Base-by-base conservation (phyloP, 371 early-diverging fungal species). In the Sanchytrium tribonematis region DNA sequence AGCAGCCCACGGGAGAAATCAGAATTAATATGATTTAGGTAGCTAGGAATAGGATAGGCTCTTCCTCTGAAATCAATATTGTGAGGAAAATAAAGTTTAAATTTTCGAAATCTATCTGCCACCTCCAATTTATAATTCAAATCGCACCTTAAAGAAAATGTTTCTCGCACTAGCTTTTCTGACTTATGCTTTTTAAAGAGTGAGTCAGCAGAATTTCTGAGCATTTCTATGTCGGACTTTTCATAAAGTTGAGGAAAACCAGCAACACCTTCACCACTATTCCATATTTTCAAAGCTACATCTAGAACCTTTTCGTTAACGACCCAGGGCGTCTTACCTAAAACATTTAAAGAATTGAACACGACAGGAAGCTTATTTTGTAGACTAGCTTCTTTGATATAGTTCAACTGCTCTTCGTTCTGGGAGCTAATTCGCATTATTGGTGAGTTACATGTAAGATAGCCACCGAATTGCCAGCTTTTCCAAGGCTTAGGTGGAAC, bases 61-160 rank as follows among this genome's bases (percentile, higher is more conserved):
- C 97, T 87, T 29, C 97, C 97, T 71, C 97, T 85, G 83, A 97
- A 97, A 79, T 97, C 97, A 73, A 96, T 75, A 74, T 92, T 91
- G 78, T 97, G 97, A 17, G 97, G 97, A 79, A 96, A 96, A 76
- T 86, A 97, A 81, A 97, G 86, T 86, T 84, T 67, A 87, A 81
- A 70, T 88, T 87, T 66, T 87, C 75, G 71, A 90, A 94, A 81
- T 84, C 79, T 81, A 88, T 86, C 30, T 1, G 97, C 97, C 72
- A 94, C 93, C 78, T 92, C 93, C 1, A 97, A 82, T 78, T 92
- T 91, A 79, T 95, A 94, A 77, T 92, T 93, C 68, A 85, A 86
- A 77, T 87, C 87, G 74, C 93, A 93, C 69, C 94, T 82, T 72
- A 85, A 80, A 76, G 90, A 89, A n/a, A n/a, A n/a, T n/a, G n/a